phyloP scores from a whole-genome alignment of 495 filamentous ascomycete genomes.

The Aspergillus diversus region DNA sequence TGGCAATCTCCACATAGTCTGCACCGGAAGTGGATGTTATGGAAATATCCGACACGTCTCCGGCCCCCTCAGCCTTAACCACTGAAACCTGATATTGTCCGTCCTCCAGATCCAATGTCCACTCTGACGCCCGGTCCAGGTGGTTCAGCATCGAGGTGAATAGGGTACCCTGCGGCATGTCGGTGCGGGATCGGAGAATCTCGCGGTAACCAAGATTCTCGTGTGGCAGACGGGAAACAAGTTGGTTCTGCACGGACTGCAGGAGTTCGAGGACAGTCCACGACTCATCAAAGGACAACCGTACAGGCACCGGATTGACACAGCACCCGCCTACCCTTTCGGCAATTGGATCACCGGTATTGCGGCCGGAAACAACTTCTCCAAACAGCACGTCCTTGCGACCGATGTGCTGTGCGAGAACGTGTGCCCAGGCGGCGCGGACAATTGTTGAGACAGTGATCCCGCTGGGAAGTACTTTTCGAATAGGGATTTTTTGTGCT shows the following conservation, averaged over 20 bases:
- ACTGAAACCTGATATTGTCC: constrained; percentile 14
- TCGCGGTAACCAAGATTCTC: constrained; percentile 14
- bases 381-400: constrained; percentile 45
- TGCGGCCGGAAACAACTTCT: constrained; percentile 43
- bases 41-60: constrained; percentile 14
- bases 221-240: constrained; percentile 15
- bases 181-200: constrained; percentile 11
- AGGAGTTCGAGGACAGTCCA: constrained; percentile 11
- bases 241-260: constrained; percentile 10
- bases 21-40: constrained; percentile 9
- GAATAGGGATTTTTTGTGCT: background rate
- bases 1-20: constrained; percentile 16
- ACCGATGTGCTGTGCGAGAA: constrained; percentile 40
- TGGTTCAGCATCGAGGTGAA: constrained; percentile 19
- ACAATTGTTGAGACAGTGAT: constrained; percentile 54
- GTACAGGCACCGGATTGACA: constrained; percentile 16
- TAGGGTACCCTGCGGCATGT: background rate
- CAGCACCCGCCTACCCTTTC: constrained; percentile 17
- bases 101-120: constrained; percentile 7
- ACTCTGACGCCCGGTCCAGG: constrained; percentile 12
- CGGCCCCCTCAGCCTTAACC: constrained; percentile 11
- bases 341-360: constrained; percentile 27
- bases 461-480: constrained; percentile 3
- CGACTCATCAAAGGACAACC: constrained; percentile 2
- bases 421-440: constrained; percentile 56